A percentile compares a stretch with the other conserved stretches of the same genome.
These are phyloP conservation scores for Glutinoglossum americanum DNA, from an alignment of 495 filamentous ascomycete species.

Conservation along the genomic window DNA sequence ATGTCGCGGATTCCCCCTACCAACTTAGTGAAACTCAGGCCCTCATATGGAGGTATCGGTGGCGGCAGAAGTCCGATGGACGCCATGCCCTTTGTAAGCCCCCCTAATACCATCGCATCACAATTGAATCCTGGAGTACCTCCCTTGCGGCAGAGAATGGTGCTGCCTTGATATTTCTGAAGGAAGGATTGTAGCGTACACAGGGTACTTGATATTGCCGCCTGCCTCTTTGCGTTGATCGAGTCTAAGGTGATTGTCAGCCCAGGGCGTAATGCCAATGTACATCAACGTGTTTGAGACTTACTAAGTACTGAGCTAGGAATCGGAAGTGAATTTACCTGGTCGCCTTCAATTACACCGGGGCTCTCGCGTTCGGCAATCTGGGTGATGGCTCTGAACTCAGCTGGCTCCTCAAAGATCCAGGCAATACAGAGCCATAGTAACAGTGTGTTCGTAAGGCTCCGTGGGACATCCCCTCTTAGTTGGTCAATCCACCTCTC, in stretches of 20 bases:
- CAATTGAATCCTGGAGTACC: background rate
- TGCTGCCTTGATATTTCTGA: background rate
- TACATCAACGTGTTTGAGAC: too few species aligned
- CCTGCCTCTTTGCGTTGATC: background rate
- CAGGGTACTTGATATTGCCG: background rate
- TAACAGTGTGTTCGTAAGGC: background rate
- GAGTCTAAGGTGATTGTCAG: background rate
- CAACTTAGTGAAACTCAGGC: background rate
- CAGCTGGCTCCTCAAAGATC: background rate
- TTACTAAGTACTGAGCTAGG: background rate
- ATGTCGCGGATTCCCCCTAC: too few species aligned
- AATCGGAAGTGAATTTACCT: background rate
- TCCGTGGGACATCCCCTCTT: background rate
- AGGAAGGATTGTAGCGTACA: background rate
- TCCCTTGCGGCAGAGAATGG: background rate
- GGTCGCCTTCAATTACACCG: background rate
- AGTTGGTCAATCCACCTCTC: constrained; percentile 23
- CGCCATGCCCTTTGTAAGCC: background rate
- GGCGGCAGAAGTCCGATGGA: background rate
- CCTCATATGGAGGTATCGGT: background rate
- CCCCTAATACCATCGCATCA: background rate
- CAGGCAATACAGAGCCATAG: background rate
- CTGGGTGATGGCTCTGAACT: background rate
- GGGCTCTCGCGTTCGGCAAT: background rate
- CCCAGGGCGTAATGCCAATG: too few species aligned